Evolutionary conservation across 1,284 basidiomycete genomes (phyloP), one percentile per base, ranked within the genome.

Genomic region (Puccinia triticina): DNA sequence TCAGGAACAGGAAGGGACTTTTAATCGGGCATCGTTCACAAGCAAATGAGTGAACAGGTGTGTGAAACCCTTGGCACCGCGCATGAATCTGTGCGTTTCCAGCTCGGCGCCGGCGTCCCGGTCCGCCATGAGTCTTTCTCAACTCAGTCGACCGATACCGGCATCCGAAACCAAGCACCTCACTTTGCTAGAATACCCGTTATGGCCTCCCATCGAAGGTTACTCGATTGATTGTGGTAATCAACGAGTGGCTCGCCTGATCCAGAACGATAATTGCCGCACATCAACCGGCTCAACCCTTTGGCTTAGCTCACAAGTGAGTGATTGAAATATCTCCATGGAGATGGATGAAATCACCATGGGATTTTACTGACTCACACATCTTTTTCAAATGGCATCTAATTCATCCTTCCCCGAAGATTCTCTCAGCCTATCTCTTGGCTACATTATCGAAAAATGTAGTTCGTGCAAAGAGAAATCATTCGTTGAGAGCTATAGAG

Each of bases 221-320:
- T 61, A 34, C 59, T 61, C 59, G 29, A 34, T 61, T 32, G 34
- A 26, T 61, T 61, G 11, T 34, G 29, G 59, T 14, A 32, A 61
- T 61, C 59, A 61, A 34, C 26, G 29, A 2, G 29, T 61, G 12
- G 11, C 18, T 61, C 29, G 18, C 32, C 18, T 61, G 59, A 61
- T 10, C 0, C 92, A 93, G 87, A 88, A 86, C 82, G 88, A 91
- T 87, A 32, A 73, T 23, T 89, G 92, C 85, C 91, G 91, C 34
- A 85, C 87, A 12, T 91, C 92, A 59, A 94, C 93, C 84, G 94
- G 94, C 26, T 94, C 93, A n/a, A 91, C 93, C 1, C 90, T 96
- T 80, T 96, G 94, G 94, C 91, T 94, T 80, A 91, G 91, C 59
- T 92, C 91, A 0, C 94, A 95, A 87, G 90, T 61, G 14, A 61